Conservation (phyloP, 192 early-diverging fungal genomes). For the Entomortierella chlamydospora region DNA sequence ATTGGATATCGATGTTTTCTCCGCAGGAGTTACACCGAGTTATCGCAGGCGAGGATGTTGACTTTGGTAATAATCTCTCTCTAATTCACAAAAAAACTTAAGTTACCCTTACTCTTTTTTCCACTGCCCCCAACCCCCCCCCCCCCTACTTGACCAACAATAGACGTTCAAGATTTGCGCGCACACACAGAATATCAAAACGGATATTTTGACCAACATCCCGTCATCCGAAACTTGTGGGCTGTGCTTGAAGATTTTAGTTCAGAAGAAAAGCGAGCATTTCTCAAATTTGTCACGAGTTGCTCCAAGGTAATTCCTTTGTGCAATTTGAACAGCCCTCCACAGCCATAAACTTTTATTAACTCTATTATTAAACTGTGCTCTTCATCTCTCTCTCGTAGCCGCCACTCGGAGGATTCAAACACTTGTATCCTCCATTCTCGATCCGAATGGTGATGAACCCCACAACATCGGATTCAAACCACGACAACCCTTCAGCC, state of each 20-base stretch:
- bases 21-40: conserved; percentile 85
- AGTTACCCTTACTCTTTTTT: neutral
- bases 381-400: conserved; percentile 14
- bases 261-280: conserved; percentile 69
- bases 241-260: conserved; percentile 67
- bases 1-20: conserved; percentile 91
- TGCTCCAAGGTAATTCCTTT: conserved; percentile 75
- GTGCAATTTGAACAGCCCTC: no score
- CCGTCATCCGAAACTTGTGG: conserved; percentile 78
- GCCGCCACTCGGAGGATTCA: conserved; percentile 74
- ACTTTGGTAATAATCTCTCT: conserved; percentile 62
- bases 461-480: conserved; percentile 15
- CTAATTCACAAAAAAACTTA: neutral
- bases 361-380: neutral
- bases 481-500: conserved; percentile 6
- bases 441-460: conserved; percentile 63
- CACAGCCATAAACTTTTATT: no score
- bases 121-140: no score
- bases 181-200: conserved; percentile 73
- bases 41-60: conserved; percentile 70
- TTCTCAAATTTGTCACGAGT: conserved; percentile 84
- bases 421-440: conserved; percentile 67
- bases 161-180: conserved; percentile 72
- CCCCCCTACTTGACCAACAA: no score
- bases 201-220: conserved; percentile 78